phyloP scores from a whole-genome alignment of 1,284 basidiomycete species.

The Naganishia sp. region DNA sequence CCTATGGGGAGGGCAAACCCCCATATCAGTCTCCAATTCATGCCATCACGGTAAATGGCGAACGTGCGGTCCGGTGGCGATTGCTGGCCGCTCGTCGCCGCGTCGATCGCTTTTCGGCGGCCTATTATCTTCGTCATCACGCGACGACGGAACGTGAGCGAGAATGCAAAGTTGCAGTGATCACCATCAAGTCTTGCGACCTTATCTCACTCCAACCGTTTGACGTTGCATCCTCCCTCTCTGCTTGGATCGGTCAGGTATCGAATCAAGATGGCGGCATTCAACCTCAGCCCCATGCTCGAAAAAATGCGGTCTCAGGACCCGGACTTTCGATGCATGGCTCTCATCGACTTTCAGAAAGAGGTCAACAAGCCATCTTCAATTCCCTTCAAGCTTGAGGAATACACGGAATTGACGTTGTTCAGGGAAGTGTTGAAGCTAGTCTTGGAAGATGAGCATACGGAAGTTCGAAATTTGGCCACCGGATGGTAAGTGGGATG shows the following conservation, averaged over 20 bases:
- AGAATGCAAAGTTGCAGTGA: neutral
- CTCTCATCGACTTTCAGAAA: conserved; percentile 83
- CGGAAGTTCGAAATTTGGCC: conserved; percentile 96
- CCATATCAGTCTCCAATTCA: neutral
- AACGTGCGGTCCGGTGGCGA: conserved; percentile 17
- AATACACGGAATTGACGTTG: conserved; percentile 75
- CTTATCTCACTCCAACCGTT: neutral
- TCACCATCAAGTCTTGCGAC: neutral
- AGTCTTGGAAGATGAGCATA: conserved; percentile 89
- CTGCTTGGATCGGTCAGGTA: neutral
- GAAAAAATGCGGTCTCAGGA: conserved; percentile 37
- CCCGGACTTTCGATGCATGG: conserved; percentile 69
- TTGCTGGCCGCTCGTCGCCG: neutral
- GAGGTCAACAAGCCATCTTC: conserved; percentile 70
- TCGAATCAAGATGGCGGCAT: conserved; percentile 6
- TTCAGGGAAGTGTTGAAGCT: conserved; percentile 59
- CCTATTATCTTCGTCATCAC: conserved; percentile 22
- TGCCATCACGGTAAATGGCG: neutral
- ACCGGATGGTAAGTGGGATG: conserved; percentile 73
- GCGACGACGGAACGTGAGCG: neutral
- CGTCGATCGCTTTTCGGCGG: conserved; percentile 11
- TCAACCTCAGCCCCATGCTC: conserved; percentile 31
- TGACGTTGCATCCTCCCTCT: neutral
- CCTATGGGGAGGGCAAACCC: neutral
- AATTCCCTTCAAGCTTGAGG: conserved; percentile 64